Conservation (phyloP, 768 basidiomycete species). For the Neoboletus magnificus region DNA sequence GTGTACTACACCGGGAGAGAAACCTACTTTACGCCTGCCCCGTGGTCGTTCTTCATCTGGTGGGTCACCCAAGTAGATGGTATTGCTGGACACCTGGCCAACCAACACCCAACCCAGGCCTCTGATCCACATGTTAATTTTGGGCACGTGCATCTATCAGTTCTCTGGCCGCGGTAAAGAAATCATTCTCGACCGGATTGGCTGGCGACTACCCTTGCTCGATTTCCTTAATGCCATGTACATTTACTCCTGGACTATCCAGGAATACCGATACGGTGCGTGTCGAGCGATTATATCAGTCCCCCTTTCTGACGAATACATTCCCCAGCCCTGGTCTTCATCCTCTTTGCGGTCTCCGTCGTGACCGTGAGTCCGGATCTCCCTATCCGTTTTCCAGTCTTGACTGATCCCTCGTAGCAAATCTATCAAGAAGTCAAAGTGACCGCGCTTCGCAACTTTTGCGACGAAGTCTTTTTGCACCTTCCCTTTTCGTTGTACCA, state of each 20-base stretch:
- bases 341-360: slow-evolving; percentile 45
- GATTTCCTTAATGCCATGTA: slow-evolving; percentile 63
- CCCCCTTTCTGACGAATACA: slow-evolving; percentile 11
- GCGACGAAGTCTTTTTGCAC: slow-evolving; percentile 66
- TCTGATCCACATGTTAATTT: slow-evolving; percentile 60
- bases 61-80: slow-evolving; percentile 21
- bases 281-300: background rate
- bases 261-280: slow-evolving; percentile 46
- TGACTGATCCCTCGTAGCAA: slow-evolving; percentile 33
- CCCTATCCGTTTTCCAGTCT: too few relatives aligned
- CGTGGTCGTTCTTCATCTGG: slow-evolving; percentile 64
- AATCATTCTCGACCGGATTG: slow-evolving; percentile 58
- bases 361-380: slow-evolving; percentile 38
- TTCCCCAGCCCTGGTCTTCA: slow-evolving; percentile 36
- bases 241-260: slow-evolving; percentile 54
- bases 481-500: slow-evolving; percentile 72
- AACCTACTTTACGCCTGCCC: slow-evolving; percentile 67
- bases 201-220: slow-evolving; percentile 65
- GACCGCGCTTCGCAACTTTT: slow-evolving; percentile 43
- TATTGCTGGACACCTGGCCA: background rate
- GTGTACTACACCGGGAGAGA: slow-evolving; percentile 48
- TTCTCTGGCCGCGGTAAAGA: slow-evolving; percentile 53
- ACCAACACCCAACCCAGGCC: slow-evolving; percentile 37
- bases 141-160: slow-evolving; percentile 63
- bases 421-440: slow-evolving; percentile 67